phyloP scores from a whole-genome alignment of 2,329 filamentous ascomycete species.

The Xylariaceae sp. region DNA sequence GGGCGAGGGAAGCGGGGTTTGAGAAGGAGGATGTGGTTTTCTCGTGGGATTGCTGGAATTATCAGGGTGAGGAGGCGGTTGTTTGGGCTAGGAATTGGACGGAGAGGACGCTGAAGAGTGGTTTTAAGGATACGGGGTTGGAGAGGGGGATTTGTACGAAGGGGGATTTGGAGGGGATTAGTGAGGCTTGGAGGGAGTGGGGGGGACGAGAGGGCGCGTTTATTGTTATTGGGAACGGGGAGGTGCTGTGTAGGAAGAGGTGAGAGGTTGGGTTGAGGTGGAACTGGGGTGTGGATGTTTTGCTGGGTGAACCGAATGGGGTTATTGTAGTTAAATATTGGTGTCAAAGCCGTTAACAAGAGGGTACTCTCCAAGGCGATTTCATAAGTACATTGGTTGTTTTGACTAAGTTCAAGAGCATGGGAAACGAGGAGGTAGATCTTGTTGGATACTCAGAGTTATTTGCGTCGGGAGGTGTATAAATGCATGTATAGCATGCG shows the following conservation, averaged over 20 bases:
- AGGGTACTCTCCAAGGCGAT: no score
- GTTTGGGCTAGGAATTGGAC: conserved; percentile 12
- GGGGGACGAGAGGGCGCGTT: conserved; percentile 12
- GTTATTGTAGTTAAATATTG: no score
- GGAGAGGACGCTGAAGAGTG: conserved; percentile 9
- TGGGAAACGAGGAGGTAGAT: no score
- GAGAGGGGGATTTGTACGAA: conserved; percentile 6
- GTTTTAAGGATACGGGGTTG: conserved; percentile 9
- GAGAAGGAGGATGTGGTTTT: conserved; percentile 6
- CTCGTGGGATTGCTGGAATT: conserved; percentile 17
- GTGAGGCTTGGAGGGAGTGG: conserved; percentile 13
- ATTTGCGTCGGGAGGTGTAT: no score
- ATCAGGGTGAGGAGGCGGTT: conserved; percentile 12
- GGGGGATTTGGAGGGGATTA: conserved; percentile 12
- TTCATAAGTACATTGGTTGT: no score
- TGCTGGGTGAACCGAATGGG: no score
- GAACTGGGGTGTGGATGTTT: no score
- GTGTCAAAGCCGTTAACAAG: no score
- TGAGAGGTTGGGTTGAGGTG: not conserved
- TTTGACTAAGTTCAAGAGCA: no score
- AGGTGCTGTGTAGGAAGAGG: conserved; percentile 13
- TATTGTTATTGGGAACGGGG: conserved; percentile 14
- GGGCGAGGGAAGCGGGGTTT: conserved; percentile 14
- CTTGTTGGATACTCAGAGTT: no score
- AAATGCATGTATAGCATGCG: no score